Base-by-base conservation (phyloP, 2,329 filamentous ascomycete genomes). In the Pestalotiopsis sp. region DNA sequence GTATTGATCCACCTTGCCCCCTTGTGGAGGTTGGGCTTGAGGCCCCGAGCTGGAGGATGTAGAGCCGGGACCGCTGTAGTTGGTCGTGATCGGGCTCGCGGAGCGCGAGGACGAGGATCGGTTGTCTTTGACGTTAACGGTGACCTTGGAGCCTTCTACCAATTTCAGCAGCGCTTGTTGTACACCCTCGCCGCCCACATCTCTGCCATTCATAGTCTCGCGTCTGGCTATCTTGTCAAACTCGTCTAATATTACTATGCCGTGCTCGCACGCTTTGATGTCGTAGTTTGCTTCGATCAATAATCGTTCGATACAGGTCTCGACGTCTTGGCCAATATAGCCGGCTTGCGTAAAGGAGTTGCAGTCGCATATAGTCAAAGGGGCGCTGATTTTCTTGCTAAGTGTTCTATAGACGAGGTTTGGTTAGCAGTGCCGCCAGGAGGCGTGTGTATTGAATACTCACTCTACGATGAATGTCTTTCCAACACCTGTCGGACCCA, bases 321-420 rank as follows among this genome's bases (percentile, higher is more conserved):
- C 96, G n/a, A 95, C 95, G 78, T 99, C 96, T 77, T 98, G 95
- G 38, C 96, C 96, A 73, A 99, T 98, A 75, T 99, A 99, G 31
- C 96, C 95, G 4, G 95, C 95, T 81, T 98, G 95, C 0, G 95
- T 98, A 72, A 98, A 94, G 5, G 95, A 93, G 65, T 96, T 98
- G 80, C 95, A 98, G 80, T 98, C 95, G 70, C 93, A 95, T 80
- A 97, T 97, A 71, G 93, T 94, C 77, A 98, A 97, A 0, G 96
- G 96, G 0, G 98, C 94, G 70, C 96, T 95, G n/a, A 99, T 88
- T 66, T 96, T 92, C 76, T 94, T 92, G 73, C 95, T 96, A 52
- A 98, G 83, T 0, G 95, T 98, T 80, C 95, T 97, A 66, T 2
- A 66, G n/a, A 58, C 14, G 41, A 12, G 17, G 52, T 3, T 80